Evolutionary conservation across 352 stramenopile genomes (phyloP).

Genomic region (Phytophthora chlamydospora): DNA sequence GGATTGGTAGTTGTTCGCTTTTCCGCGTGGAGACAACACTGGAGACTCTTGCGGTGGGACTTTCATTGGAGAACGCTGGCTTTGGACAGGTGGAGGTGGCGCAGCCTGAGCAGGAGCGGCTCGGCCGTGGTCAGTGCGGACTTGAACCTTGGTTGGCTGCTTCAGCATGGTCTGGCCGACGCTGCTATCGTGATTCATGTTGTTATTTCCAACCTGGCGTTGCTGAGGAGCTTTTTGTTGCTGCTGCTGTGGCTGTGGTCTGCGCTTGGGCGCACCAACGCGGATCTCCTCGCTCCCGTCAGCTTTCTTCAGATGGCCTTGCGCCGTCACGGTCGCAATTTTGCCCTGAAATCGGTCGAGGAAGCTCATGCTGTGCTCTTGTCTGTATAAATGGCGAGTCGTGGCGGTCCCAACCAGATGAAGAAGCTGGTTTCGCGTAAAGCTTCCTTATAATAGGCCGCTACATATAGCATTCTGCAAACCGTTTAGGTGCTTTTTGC

Average conservation of each 20-base stretch:
- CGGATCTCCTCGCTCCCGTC: constrained; percentile 85
- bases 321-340: constrained; percentile 81
- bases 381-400: too few species aligned
- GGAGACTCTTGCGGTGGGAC: constrained; percentile 3
- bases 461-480: too few species aligned
- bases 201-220: constrained; percentile 19
- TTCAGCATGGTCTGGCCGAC: constrained; percentile 23
- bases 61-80: constrained; percentile 17
- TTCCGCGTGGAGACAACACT: constrained; percentile 22
- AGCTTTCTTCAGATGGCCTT: constrained; percentile 78
- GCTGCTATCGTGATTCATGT: constrained; percentile 18
- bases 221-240: constrained; percentile 14
- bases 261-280: constrained; percentile 69
- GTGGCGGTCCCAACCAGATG: too few species aligned
- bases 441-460: too few species aligned
- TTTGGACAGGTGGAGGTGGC: constrained; percentile 17
- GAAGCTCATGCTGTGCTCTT: constrained; percentile 67
- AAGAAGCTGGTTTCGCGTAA: too few species aligned
- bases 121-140: constrained; percentile 9
- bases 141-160: constrained; percentile 26
- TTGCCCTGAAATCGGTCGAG: constrained; percentile 85
- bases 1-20: constrained; percentile 16
- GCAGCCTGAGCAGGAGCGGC: constrained; percentile 3
- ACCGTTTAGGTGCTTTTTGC: too few species aligned
- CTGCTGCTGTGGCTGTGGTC: constrained; percentile 23